Conservation (phyloP, 1,284 basidiomycete species). For the Cryptococcus sp. region DNA sequence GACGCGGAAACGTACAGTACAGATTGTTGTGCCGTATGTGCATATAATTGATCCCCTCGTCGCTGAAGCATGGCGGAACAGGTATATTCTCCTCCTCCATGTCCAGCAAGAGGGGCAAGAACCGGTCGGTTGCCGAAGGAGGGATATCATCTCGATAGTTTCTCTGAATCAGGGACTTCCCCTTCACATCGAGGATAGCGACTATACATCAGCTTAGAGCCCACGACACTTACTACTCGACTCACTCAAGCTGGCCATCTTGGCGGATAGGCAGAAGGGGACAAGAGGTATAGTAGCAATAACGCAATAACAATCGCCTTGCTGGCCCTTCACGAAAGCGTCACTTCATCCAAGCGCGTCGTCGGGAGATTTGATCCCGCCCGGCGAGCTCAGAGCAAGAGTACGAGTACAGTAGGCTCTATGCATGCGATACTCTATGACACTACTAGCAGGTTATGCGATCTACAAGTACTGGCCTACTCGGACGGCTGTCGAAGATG, state of each 20-base stretch:
- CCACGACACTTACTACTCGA: not conserved
- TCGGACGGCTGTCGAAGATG: too few species aligned
- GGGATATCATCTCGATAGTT: slow-evolving; percentile 96
- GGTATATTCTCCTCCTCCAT: slow-evolving; percentile 96
- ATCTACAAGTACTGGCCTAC: too few species aligned
- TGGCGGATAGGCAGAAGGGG: too few species aligned
- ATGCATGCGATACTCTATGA: too few species aligned
- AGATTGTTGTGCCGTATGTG: slow-evolving; percentile 97
- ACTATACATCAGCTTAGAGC: slow-evolving; percentile 48
- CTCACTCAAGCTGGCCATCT: slow-evolving; percentile 36
- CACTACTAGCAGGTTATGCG: too few species aligned
- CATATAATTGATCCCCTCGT: slow-evolving; percentile 93
- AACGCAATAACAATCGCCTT: too few species aligned
- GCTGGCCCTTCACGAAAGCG: too few species aligned
- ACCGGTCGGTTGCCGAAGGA: slow-evolving; percentile 80
- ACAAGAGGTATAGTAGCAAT: too few species aligned
- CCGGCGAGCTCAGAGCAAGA: too few species aligned
- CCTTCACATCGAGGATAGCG: slow-evolving; percentile 96
- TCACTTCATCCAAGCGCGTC: too few species aligned
- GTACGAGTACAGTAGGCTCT: too few species aligned
- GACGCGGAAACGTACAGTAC: slow-evolving; percentile 82
- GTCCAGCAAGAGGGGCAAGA: slow-evolving; percentile 89
- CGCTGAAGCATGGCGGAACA: slow-evolving; percentile 91
- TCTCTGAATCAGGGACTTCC: slow-evolving; percentile 93
- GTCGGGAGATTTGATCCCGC: too few species aligned